A percentile compares a stretch with the other conserved stretches of the same genome.
These are phyloP conservation scores for Cercophora newfieldiana DNA, from an alignment of 495 filamentous ascomycete genomes.

Conservation along the genomic window DNA sequence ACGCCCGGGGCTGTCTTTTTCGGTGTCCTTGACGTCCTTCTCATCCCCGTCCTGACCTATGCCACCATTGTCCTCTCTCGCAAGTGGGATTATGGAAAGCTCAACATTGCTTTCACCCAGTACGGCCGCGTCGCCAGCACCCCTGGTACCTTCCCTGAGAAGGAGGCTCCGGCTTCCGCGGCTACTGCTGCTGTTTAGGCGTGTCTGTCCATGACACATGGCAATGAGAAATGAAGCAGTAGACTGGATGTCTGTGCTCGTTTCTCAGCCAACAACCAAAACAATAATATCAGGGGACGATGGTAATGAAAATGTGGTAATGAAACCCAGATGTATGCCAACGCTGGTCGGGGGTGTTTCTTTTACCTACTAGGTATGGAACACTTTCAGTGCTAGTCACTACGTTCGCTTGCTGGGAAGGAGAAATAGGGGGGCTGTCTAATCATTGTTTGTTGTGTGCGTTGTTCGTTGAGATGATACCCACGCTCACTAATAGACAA, in stretches of 20 bases:
- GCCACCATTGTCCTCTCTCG: conserved; percentile 40
- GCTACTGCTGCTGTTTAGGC: conserved; percentile 17
- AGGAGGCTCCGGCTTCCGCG: conserved; percentile 31
- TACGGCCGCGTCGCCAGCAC: conserved; percentile 49
- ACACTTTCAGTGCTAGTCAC: not conserved
- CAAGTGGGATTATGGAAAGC: conserved; percentile 48
- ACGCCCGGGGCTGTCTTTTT: conserved; percentile 46
- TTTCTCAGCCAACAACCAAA: not conserved
- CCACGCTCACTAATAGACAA: not conserved
- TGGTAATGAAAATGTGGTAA: not conserved
- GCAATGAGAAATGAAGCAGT: too few relatives aligned
- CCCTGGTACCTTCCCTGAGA: conserved; percentile 47
- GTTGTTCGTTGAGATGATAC: not conserved
- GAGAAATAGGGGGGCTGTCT: not conserved
- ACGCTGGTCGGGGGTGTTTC: not conserved
- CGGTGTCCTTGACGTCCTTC: conserved; percentile 46
- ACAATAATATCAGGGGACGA: not conserved
- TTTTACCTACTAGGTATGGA: too few relatives aligned
- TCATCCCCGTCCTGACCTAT: conserved; percentile 38
- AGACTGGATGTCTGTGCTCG: too few relatives aligned
- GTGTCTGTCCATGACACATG: not conserved
- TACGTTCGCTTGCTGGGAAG: not conserved
- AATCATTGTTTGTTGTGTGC: not conserved
- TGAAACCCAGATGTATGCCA: not conserved
- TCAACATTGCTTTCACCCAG: conserved; percentile 56